phyloP scores from a whole-genome alignment of 2,329 filamentous ascomycete genomes.

The Fusarium cyanostomum region DNA sequence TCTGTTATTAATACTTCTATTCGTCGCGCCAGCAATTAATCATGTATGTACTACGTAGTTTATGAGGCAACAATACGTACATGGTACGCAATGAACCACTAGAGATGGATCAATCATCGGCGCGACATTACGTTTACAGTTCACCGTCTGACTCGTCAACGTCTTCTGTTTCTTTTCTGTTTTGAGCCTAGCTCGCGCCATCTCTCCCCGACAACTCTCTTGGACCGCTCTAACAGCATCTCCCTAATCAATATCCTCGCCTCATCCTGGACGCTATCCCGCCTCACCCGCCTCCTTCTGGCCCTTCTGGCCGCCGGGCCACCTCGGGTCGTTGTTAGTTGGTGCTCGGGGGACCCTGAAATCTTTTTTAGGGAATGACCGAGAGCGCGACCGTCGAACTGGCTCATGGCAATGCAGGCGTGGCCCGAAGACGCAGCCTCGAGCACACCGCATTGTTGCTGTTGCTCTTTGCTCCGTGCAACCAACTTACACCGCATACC shows the following conservation, averaged over 20 bases:
- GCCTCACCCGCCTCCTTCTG: conserved; percentile 39
- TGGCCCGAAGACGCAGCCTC: neutral
- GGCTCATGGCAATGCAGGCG: conserved; percentile 19
- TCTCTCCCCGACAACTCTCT: neutral
- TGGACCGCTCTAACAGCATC: conserved; percentile 17
- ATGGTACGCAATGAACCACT: conserved; percentile 7
- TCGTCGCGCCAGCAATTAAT: conserved; percentile 1
- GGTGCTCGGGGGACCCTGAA: conserved; percentile 41
- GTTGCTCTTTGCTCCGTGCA: conserved; percentile 24
- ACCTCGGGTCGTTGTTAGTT: conserved; percentile 35
- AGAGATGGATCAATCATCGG: conserved; percentile 11
- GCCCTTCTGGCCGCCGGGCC: conserved; percentile 32
- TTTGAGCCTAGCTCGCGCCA: conserved; percentile 21
- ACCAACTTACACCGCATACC: conserved; percentile 35
- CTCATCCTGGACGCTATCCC: conserved; percentile 31
- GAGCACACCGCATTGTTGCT: conserved; percentile 28
- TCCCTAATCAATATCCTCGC: conserved; percentile 31
- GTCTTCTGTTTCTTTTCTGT: conserved; percentile 37
- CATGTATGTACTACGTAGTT: neutral
- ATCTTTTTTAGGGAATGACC: conserved; percentile 33
- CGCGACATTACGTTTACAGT: conserved; percentile 28
- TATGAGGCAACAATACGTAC: conserved; percentile 25
- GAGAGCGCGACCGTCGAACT: conserved; percentile 21
- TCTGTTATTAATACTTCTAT: too few relatives aligned
- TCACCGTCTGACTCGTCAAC: conserved; percentile 32